Base-by-base conservation (phyloP, 345 rosid species). In the Triadica sebifera region DNA sequence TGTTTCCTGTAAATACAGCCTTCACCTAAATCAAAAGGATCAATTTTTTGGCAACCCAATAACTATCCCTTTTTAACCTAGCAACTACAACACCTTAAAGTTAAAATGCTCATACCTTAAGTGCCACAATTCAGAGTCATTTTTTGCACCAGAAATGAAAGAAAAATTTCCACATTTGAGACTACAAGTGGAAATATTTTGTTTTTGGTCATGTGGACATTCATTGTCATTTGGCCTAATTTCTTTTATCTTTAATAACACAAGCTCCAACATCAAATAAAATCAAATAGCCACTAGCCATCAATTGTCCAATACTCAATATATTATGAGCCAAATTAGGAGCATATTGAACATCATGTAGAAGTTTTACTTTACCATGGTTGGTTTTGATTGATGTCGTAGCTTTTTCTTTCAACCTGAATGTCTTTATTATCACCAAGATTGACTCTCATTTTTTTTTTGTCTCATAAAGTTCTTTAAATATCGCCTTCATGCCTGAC, bases 371-470 rank as follows among this genome's bases (percentile, higher is more conserved):
- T 29, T 24, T 63, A 63, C 46, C 45, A 63, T 63, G 24, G 29
- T 7, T n/a, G 51, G 20, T 65, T 0, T 39, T n/a, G 55, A 51
- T 51, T 65, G 52, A 22, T 24, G 46, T 4, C 19, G 12, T 72
- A n/a, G 3, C 38, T 37, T 49, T 63, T 51, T 0, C 47, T 63
- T 64, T 74, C 22, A 8, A 59, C 57, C 46, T 59, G 56, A 17
- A 73, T 63, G n/a, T 49, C 0, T 38, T 63, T 73, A 39, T 64
- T n/a, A 64, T 72, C 68, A 12, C 69, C 51, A 41, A 66, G 71
- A 47, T 16, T 74, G 5, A 64, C 77, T 15, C 38, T 10, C 19
- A 20, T n/a, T n/a, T 37, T 25, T 65, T 52, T 17, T 29, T 22
- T 10, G 63, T 64, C 20, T 74, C 50, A 65, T 37, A 39, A 19